Base-by-base conservation (phyloP, 257 asterid species). In the Ilex asprella region DNA sequence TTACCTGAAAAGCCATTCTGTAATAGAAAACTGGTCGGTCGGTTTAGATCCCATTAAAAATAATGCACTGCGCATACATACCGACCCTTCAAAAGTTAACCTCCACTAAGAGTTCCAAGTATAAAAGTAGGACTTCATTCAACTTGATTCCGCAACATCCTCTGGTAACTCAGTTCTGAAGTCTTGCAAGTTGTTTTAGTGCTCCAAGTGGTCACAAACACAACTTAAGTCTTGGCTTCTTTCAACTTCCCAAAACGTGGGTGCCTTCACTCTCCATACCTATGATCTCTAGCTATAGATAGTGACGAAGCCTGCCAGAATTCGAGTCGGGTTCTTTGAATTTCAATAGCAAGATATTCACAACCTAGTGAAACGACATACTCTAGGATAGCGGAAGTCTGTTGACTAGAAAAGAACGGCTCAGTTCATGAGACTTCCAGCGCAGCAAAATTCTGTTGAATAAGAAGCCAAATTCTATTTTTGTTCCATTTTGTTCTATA, bases 201-300 rank as follows among this genome's bases (percentile, higher is more conserved):
- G 57, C 55, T 43, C 56, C 30, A 46, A 69, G 70, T 72, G 80
- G 77, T 68, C 78, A 78, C 82, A 55, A 49, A 15, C 35, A 31
- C 63, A 54, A 59, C 56, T 64, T 62, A 70, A 32, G 50, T 59
- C 50, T 52, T 57, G 41, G 30, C 39, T 31, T 67, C 60, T 63
- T 65, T 72, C 75, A n/a, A 70, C 81, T 75, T 76, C 84, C 81
- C 21, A 12, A 47, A 64, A 69, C 86, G 86, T 80, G 83, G 85
- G 76, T 71, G 15, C 81, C 80, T 73, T 71, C 75, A 66, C 86
- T 70, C 80, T 69, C 67, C 41, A 65, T 21, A 13, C 76, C 78
- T 68, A 70, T 60, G 58, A 27, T 61, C 67, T 61, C 66, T 51
- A 71, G 30, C 81, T 70, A 72, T 58, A 44, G 66, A 73, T 64